Evolutionary conservation across 495 filamentous ascomycete species (phyloP), one percentile per base, ranked within the genome.

Genomic region (Podospora fimiseda): DNA sequence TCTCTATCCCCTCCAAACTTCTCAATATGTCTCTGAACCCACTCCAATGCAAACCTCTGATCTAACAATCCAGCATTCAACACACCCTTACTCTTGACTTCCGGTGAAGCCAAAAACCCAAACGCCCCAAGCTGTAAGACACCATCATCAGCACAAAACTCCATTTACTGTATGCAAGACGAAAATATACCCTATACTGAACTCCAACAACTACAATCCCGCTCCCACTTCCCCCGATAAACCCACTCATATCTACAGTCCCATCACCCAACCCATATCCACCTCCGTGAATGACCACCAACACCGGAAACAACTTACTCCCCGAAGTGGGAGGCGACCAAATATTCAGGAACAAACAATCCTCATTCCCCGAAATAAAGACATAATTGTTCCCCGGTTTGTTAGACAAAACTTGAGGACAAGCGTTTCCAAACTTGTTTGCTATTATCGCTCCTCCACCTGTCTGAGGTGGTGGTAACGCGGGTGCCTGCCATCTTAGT

Each of bases 21-120:
- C 2, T 52, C 70, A 48, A 84, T 83, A 39, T 82, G 79, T 39
- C 80, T 76, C 38, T 75, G 69, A 41, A 83, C 65, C 74, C 74
- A 78, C 27, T 70, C 52, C 1, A 75, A 59, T 1, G 67, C 73
- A 22, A 76, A 60, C 18, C 64, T 52, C 55, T 76, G 74, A 59
- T 76, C 74, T 0, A 70, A 59, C 0, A 76, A 51, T 2, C 72
- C 74, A 0, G 80, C 70, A 50, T 83, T 70, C 18, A 63, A 27
- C 2, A 65, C 69, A 0, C 66, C 71, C 3, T 61, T 59, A n/a
- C 62, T 49, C 42, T 52, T 51, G 39, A 61, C 49, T 22, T 58
- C 53, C 2, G 48, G 36, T 2, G 61, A 60, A 4, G 61, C 41
- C 1, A 61, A 41, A 18, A 60, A 64, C 2, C 62, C 62, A 20